phyloP scores from a whole-genome alignment of 2,329 filamentous ascomycete genomes.

The Botrytis aclada region DNA sequence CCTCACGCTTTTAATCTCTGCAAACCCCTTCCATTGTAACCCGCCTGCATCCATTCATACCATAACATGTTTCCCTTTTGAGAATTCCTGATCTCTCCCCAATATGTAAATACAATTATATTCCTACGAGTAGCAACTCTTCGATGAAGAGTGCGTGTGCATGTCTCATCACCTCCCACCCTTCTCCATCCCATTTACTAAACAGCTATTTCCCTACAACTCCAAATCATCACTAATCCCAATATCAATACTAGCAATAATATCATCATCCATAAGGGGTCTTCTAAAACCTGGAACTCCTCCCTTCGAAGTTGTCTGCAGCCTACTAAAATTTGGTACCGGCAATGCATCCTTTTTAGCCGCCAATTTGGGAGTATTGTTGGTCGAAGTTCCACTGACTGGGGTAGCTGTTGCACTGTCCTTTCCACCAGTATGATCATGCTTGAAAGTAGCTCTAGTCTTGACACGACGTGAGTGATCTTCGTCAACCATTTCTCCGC shows the following conservation, averaged over 20 bases:
- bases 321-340: slow-evolving; percentile 50
- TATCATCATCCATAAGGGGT: slow-evolving; percentile 84
- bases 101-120: slow-evolving; percentile 2
- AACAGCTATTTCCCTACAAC: neutral
- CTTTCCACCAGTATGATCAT: slow-evolving; percentile 58
- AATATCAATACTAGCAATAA: slow-evolving; percentile 83
- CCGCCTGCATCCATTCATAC: neutral
- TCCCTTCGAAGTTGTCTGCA: slow-evolving; percentile 45
- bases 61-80: neutral
- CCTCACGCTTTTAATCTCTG: neutral
- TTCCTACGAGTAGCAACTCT: neutral
- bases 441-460: slow-evolving; percentile 65
- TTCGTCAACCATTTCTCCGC: slow-evolving; percentile 57
- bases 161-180: neutral
- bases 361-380: slow-evolving; percentile 44
- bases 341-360: slow-evolving; percentile 44
- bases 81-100: neutral
- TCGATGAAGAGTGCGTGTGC: neutral
- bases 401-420: slow-evolving; percentile 52
- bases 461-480: slow-evolving; percentile 61
- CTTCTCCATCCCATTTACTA: neutral
- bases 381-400: slow-evolving; percentile 42
- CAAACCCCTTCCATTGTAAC: neutral
- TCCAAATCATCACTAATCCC: slow-evolving; percentile 78
- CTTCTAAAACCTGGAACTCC: slow-evolving; percentile 67